phyloP scores from a whole-genome alignment of 805 yeast genomes.

The Candida railenensis region DNA sequence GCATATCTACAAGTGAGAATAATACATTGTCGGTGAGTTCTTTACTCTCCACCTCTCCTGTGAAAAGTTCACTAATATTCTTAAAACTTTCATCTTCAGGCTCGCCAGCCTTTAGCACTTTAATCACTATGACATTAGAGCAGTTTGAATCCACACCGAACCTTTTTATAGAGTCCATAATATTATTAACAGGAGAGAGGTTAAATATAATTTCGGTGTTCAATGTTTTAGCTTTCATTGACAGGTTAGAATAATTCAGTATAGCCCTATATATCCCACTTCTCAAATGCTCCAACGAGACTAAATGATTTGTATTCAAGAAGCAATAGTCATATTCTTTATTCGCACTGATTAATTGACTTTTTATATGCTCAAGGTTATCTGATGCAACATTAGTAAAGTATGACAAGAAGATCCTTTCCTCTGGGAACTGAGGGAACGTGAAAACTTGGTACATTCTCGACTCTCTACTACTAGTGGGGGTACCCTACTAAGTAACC shows the following conservation, averaged over 20 bases:
- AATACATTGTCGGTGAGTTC: slow-evolving; percentile 24
- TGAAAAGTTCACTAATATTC: slow-evolving; percentile 24
- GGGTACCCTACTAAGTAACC: no score
- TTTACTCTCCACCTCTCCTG: neutral
- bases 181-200: slow-evolving; percentile 68
- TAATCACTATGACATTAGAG: slow-evolving; percentile 49
- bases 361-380: slow-evolving; percentile 39
- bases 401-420: slow-evolving; percentile 37
- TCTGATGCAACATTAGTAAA: slow-evolving; percentile 46
- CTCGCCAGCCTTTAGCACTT: slow-evolving; percentile 32
- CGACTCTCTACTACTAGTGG: no score
- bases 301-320: slow-evolving; percentile 56
- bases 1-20: slow-evolving; percentile 18
- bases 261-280: slow-evolving; percentile 63
- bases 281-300: slow-evolving; percentile 61
- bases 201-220: slow-evolving; percentile 73
- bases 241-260: slow-evolving; percentile 46
- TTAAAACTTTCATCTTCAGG: slow-evolving; percentile 21
- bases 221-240: slow-evolving; percentile 59
- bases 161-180: slow-evolving; percentile 65
- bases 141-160: slow-evolving; percentile 65
- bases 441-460: slow-evolving; percentile 6
- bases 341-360: slow-evolving; percentile 45
- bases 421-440: slow-evolving; percentile 50
- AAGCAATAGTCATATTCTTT: slow-evolving; percentile 59